A percentile compares a stretch with the other conserved stretches of the same genome.
Conservation (phyloP, 305 asterid species). For the Fraxinus dipetala region DNA sequence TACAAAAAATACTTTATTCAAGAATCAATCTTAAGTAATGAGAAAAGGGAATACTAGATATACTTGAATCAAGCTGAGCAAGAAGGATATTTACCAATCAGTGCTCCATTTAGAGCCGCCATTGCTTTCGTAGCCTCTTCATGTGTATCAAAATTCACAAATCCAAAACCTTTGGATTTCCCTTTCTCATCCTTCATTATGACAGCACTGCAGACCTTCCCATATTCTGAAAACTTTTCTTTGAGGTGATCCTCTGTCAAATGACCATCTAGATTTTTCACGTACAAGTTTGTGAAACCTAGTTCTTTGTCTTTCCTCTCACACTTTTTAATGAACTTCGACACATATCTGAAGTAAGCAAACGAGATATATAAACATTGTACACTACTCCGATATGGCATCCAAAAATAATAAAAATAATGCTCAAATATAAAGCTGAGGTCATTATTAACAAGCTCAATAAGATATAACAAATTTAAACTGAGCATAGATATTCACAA, state of each 20-base stretch:
- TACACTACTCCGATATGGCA: neutral
- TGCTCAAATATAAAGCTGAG: neutral
- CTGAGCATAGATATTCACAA: neutral
- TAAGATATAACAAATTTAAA: neutral
- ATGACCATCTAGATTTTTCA: slow-evolving; percentile 38
- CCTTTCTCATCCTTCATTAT: slow-evolving; percentile 39
- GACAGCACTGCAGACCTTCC: slow-evolving; percentile 33
- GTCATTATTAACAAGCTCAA: neutral
- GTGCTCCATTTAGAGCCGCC: slow-evolving; percentile 34
- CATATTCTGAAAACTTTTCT: slow-evolving; percentile 36
- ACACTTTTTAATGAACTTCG: slow-evolving; percentile 36
- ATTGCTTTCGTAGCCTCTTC: slow-evolving; percentile 43
- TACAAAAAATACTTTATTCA: neutral
- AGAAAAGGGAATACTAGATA: neutral
- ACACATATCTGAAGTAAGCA: slow-evolving; percentile 39
- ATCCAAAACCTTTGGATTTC: slow-evolving; percentile 43
- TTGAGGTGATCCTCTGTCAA: slow-evolving; percentile 36
- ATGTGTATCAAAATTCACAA: slow-evolving; percentile 40
- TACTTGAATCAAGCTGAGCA: neutral
- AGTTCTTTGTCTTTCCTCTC: slow-evolving; percentile 31
- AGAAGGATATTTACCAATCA: slow-evolving; percentile 29
- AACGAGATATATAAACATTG: neutral
- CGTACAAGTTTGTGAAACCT: slow-evolving; percentile 34
- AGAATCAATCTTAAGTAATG: neutral
- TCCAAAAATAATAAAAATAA: neutral